Conservation (phyloP, 2,329 filamentous ascomycete species). For the Pyricularia sp. region DNA sequence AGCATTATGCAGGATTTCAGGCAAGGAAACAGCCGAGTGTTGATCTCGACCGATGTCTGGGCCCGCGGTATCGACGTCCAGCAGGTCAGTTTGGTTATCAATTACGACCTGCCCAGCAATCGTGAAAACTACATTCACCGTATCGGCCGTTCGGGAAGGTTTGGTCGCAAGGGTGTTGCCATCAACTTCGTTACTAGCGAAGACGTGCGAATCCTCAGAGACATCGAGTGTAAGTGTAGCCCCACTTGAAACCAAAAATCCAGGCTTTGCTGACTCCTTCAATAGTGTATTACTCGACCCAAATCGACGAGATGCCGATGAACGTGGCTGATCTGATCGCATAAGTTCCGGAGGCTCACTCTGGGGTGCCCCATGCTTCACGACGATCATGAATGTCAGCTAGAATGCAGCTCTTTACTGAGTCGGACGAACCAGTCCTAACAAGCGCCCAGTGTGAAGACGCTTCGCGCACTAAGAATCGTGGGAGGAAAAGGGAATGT, state of each 20-base stretch:
- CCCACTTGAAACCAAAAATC: not conserved
- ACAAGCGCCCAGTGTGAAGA: not conserved
- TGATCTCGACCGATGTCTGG: slow-evolving; percentile 97
- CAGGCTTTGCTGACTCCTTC: not conserved
- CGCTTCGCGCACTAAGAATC: not conserved
- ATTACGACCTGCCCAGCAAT: slow-evolving; percentile 96
- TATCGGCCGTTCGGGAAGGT: slow-evolving; percentile 88
- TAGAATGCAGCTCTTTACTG: not conserved
- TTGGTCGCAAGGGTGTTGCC: slow-evolving; percentile 94
- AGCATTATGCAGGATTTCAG: slow-evolving; percentile 99
- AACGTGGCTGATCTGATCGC: slow-evolving; percentile 56
- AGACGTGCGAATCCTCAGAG: slow-evolving; percentile 90
- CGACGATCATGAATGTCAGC: not conserved
- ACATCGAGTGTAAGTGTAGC: slow-evolving; percentile 79
- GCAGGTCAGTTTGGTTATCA: slow-evolving; percentile 96
- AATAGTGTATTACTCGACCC: slow-evolving; percentile 67
- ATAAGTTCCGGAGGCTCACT: not conserved
- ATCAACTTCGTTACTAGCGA: slow-evolving; percentile 99
- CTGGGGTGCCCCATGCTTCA: not conserved
- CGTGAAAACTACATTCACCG: slow-evolving; percentile 99
- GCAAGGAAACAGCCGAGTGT: slow-evolving; percentile 86
- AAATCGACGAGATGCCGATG: slow-evolving; percentile 99
- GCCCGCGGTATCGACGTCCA: slow-evolving; percentile 97
- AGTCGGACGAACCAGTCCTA: not conserved
- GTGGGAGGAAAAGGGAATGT: slow-evolving; percentile 10